Evolutionary conservation across 208 protist genomes (phyloP).

Genomic region (Crithidia bombi): DNA sequence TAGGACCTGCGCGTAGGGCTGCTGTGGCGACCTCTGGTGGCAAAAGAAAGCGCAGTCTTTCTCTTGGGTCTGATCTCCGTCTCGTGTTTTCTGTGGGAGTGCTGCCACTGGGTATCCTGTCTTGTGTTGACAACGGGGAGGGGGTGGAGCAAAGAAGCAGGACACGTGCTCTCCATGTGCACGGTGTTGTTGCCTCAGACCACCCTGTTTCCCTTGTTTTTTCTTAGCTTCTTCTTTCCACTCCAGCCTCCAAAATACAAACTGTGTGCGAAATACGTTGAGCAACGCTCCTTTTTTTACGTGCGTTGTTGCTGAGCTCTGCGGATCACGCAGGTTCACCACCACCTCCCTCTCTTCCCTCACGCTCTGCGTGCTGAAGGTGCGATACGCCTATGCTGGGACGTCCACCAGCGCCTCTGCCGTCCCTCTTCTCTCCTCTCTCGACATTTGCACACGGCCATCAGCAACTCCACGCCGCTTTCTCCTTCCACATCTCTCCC

Average conservation of each 20-base stretch:
- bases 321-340: not conserved
- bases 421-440: not conserved
- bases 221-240: conserved; percentile 7
- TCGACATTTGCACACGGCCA: too few species aligned
- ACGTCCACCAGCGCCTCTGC: too few species aligned
- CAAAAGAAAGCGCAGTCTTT: not conserved
- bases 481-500: conserved; percentile 15
- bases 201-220: conserved; percentile 7
- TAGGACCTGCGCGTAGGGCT: conserved; percentile 3
- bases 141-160: not conserved
- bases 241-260: conserved; percentile 2
- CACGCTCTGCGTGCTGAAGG: too few species aligned
- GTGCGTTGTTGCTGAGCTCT: too few species aligned
- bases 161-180: not conserved
- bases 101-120: conserved; percentile 11
- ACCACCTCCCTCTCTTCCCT: not conserved
- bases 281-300: too few species aligned
- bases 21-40: not conserved
- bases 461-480: not conserved
- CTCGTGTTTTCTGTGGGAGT: not conserved
- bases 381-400: too few species aligned
- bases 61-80: not conserved
- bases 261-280: too few species aligned
- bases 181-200: not conserved
- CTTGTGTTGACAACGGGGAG: conserved; percentile 14